phyloP scores from a whole-genome alignment of 78 protist species.

The Speleostelium caveatum region DNA sequence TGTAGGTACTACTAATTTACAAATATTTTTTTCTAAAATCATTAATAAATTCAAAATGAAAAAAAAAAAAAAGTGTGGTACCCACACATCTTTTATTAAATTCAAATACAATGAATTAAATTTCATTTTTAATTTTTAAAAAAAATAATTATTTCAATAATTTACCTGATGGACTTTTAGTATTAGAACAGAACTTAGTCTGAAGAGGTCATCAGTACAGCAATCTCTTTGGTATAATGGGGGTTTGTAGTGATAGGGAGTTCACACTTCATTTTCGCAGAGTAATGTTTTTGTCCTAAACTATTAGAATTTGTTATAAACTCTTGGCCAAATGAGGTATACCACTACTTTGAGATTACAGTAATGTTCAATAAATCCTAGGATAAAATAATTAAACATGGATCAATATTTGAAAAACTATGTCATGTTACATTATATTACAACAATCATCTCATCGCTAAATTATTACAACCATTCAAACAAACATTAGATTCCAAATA shows the following conservation, averaged over 20 bases:
- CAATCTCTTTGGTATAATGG: neutral
- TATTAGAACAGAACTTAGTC: too few relatives aligned
- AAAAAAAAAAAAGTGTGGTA: too few relatives aligned
- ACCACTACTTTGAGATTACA: neutral
- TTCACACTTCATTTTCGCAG: neutral
- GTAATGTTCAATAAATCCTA: neutral
- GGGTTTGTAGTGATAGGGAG: neutral
- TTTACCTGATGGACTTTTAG: too few relatives aligned
- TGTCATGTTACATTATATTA: neutral
- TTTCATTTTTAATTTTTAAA: too few relatives aligned
- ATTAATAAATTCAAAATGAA: too few relatives aligned
- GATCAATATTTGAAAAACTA: neutral
- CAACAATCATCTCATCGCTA: neutral
- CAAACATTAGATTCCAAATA: neutral
- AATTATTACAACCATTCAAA: neutral
- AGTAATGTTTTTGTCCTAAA: neutral
- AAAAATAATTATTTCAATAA: too few relatives aligned
- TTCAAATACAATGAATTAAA: too few relatives aligned
- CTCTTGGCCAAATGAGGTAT: neutral
- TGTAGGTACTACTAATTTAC: too few relatives aligned
- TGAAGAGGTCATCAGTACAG: too few relatives aligned
- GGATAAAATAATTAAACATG: neutral
- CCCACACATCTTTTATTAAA: too few relatives aligned
- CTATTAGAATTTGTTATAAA: neutral
- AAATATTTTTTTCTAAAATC: too few relatives aligned